A percentile compares a stretch with the other conserved stretches of the same genome.
Conservation (phyloP, 2,329 filamentous ascomycete species). For the Pyricularia sp. region DNA sequence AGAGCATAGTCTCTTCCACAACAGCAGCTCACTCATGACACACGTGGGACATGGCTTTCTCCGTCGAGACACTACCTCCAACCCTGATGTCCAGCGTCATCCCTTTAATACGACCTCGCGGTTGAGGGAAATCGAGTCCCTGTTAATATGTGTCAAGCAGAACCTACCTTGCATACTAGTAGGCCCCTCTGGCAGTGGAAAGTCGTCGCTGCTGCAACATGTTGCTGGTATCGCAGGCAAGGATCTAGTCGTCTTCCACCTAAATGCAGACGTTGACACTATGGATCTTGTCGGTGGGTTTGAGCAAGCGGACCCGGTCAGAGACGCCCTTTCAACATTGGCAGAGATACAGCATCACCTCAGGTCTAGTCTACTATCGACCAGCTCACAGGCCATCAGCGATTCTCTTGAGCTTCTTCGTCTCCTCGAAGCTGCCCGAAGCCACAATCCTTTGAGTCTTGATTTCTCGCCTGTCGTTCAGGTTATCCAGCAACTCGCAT, state of each 20-base stretch:
- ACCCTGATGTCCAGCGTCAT: slow-evolving; percentile 15
- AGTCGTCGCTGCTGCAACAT: slow-evolving; percentile 70
- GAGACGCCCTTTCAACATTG: slow-evolving; percentile 42
- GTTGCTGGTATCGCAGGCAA: slow-evolving; percentile 73
- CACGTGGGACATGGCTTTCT: slow-evolving; percentile 76
- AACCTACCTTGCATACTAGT: slow-evolving; percentile 85
- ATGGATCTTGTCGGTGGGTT: slow-evolving; percentile 97
- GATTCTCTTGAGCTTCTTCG: background rate
- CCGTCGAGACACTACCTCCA: slow-evolving; percentile 44
- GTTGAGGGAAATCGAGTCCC: slow-evolving; percentile 69
- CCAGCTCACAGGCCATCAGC: slow-evolving; percentile 16
- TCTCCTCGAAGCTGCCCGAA: slow-evolving; percentile 1
- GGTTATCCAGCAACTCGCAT: slow-evolving; percentile 29
- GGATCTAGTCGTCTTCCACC: slow-evolving; percentile 68
- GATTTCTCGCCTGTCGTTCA: slow-evolving; percentile 20
- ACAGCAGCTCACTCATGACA: slow-evolving; percentile 52
- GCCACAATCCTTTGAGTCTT: slow-evolving; percentile 26
- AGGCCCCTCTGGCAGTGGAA: slow-evolving; percentile 77
- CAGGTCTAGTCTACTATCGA: slow-evolving; percentile 21
- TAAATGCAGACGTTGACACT: slow-evolving; percentile 92
- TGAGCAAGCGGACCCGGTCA: slow-evolving; percentile 79
- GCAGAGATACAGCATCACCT: background rate
- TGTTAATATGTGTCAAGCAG: slow-evolving; percentile 79
- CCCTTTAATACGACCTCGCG: slow-evolving; percentile 29
- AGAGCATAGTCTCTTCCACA: slow-evolving; percentile 60